phyloP scores from a whole-genome alignment of 148 eudicot species.

The Chenopodium berlandieri region DNA sequence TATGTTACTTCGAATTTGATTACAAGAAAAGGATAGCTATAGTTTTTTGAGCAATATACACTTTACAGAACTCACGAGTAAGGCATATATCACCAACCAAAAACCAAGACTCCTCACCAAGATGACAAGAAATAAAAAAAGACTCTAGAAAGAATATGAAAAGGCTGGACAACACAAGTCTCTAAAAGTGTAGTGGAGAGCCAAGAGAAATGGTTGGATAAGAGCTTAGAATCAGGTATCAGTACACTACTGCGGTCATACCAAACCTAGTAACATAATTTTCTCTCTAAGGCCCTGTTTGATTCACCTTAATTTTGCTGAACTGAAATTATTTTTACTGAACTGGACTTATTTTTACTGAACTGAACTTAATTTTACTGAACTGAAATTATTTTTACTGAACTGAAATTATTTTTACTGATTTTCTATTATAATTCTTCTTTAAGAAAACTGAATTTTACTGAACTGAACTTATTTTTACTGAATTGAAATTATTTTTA shows the following conservation, averaged over 20 bases:
- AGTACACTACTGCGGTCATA: neutral
- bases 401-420: too few species aligned
- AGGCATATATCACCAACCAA: neutral
- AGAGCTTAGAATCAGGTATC: neutral
- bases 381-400: too few species aligned
- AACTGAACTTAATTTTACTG: too few species aligned
- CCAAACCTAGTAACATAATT: neutral
- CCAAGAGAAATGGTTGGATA: neutral
- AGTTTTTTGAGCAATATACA: neutral
- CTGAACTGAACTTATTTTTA: too few species aligned
- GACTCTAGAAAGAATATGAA: neutral
- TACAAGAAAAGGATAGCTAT: neutral
- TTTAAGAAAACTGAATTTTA: too few species aligned
- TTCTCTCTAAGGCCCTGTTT: neutral
- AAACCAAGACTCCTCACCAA: neutral
- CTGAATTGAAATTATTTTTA: too few species aligned
- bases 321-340: too few species aligned
- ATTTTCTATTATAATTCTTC: too few species aligned
- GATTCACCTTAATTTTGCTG: too few species aligned
- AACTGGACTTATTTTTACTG: too few species aligned
- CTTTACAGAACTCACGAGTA: neutral
- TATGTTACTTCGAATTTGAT: conserved; percentile 4
- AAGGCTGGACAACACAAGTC: neutral
- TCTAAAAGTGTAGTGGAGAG: neutral
- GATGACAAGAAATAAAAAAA: neutral